Evolutionary conservation across 257 asterid genomes (phyloP).

Genomic region (Dorcoceras hygrometricum): DNA sequence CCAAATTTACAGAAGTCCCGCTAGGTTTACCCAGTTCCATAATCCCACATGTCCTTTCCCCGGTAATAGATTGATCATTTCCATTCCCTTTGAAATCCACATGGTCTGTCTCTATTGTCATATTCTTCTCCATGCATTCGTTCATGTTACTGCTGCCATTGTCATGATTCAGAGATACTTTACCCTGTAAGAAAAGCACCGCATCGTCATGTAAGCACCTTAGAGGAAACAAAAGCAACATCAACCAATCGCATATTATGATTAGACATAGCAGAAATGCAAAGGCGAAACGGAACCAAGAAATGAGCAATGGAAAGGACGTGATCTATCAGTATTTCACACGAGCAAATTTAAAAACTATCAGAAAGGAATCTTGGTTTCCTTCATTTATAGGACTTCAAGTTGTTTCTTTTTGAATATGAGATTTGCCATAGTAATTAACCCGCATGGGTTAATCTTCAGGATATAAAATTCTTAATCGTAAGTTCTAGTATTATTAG

Average conservation of each 20-base stretch:
- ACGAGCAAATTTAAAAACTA: no score
- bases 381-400: no score
- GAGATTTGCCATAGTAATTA: no score
- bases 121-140: constrained; percentile 34
- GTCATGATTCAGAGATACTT: constrained; percentile 36
- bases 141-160: constrained; percentile 35
- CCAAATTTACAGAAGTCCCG: constrained; percentile 26
- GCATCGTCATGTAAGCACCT: constrained; percentile 47
- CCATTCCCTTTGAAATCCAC: constrained; percentile 36
- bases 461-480: background rate
- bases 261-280: constrained; percentile 7
- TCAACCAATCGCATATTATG: constrained; percentile 20
- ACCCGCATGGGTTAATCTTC: no score
- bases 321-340: no score
- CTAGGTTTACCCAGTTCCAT: constrained; percentile 38
- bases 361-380: no score
- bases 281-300: constrained; percentile 6
- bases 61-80: constrained; percentile 36
- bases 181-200: constrained; percentile 34
- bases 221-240: constrained; percentile 29
- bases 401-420: no score
- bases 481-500: background rate
- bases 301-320: background rate
- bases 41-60: constrained; percentile 35
- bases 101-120: constrained; percentile 36